Base-by-base conservation (phyloP, 1,284 basidiomycete genomes). In the Irpex sp. region DNA sequence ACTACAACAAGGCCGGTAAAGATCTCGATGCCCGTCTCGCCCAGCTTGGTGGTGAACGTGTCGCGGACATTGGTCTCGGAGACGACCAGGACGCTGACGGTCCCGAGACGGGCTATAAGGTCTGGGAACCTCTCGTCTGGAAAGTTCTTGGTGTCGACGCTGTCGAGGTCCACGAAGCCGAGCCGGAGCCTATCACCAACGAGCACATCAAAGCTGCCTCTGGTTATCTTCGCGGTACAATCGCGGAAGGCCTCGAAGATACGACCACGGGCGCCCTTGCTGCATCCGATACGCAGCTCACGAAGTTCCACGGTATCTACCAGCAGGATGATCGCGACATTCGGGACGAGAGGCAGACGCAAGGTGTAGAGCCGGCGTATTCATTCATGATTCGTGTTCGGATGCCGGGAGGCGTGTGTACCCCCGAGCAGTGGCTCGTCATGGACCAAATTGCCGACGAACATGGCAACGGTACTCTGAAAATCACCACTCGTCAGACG, bases 121-220 rank as follows among this genome's bases (percentile, higher is more conserved):
- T 84, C 31, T 99, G 96, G 94, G 97, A 99, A 77, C 89, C 94
- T 43, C 79, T 85, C 62, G 71, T 99, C 47, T 99, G 97, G 97
- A 96, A 97, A 78, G 90, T 90, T 1, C 82, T 99, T 46, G 95
- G 97, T 61, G 95, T 99, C 61, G 97, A 97, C 77, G 82, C 81
- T 15, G 81, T 99, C 62, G 93, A 97, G 75, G 88, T 98, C 36
- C 87, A 81, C 46, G 97, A 99, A 78, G 91, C 89, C 17, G 95
- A 98, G 75, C 95, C 96, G 1, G 96, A 98, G 74, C 88, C 94
- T 1, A 97, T 99, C 78, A 98, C 96, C 65, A 98, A 99, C 81
- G 97, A 99, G 80, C 95, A 99, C 79, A 98, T 99, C 85, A 99
- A 99, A 81, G 97, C 95, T 63, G 96, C 97, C 8, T 95, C 92